These are phyloP conservation scores for Brassica hybrid DNA, from an alignment of 441 rosid genomes.

Conservation along the genomic window DNA sequence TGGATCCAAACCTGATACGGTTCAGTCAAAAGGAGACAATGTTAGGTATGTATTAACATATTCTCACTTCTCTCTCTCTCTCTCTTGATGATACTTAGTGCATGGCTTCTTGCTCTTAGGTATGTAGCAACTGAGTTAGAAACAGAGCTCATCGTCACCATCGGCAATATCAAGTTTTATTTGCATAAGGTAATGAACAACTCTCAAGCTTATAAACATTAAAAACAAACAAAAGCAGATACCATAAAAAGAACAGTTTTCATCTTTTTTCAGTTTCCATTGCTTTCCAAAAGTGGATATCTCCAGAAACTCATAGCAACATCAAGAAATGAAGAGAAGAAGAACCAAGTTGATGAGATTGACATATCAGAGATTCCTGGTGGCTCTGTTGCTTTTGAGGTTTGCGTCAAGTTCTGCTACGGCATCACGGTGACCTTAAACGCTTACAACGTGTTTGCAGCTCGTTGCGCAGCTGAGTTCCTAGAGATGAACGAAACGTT, in stretches of 20 bases:
- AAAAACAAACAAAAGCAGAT: not conserved
- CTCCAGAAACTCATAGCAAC: conserved; percentile 38
- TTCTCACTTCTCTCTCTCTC: not conserved
- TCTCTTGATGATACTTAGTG: not conserved
- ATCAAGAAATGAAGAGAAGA: conserved; percentile 29
- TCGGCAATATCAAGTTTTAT: conserved; percentile 33
- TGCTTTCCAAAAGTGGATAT: conserved; percentile 39
- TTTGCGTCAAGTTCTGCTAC: conserved; percentile 42
- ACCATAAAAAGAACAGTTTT: not conserved
- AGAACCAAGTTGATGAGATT: conserved; percentile 29
- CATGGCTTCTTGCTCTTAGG: conserved; percentile 23
- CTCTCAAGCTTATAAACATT: not conserved
- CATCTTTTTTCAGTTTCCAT: conserved; percentile 36
- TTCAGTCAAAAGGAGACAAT: conserved; percentile 70
- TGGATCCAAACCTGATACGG: conserved; percentile 92
- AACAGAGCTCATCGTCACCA: conserved; percentile 33
- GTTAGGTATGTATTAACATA: conserved; percentile 57
- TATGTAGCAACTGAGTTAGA: conserved; percentile 38
- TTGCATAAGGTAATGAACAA: conserved; percentile 37
- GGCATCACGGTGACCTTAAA: conserved; percentile 41
- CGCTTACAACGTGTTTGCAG: conserved; percentile 39
- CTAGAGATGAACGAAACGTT: conserved; percentile 42
- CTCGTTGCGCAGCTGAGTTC: conserved; percentile 43
- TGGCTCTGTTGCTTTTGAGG: conserved; percentile 43
- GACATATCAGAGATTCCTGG: conserved; percentile 39